phyloP scores from a whole-genome alignment of 164 flowering plant genomes.

The Echeveria elegans region DNA sequence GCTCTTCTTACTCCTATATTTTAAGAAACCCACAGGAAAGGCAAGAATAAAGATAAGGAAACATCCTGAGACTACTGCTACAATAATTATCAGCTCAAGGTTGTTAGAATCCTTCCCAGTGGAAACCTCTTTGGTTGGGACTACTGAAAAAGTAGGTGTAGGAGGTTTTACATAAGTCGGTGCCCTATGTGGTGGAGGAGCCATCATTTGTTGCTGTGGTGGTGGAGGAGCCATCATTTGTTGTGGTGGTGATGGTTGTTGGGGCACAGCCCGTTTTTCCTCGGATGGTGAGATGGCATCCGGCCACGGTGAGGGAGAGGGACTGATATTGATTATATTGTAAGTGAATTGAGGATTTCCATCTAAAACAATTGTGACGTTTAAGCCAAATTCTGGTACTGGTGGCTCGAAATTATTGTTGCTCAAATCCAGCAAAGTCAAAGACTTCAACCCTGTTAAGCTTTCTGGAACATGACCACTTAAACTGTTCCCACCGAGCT shows the following conservation, averaged over 20 bases:
- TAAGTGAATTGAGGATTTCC: not conserved
- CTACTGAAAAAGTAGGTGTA: not conserved
- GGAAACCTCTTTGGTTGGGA: not conserved
- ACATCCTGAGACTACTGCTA: not conserved
- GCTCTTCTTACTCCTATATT: not conserved
- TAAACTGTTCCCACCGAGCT: not conserved
- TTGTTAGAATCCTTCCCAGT: not conserved
- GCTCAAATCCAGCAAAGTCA: not conserved
- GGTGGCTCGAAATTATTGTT: not conserved
- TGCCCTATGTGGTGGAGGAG: too few species aligned
- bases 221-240: not conserved
- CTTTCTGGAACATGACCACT: not conserved
- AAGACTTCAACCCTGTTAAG: not conserved
- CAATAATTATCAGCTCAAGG: not conserved
- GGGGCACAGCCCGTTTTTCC: not conserved
- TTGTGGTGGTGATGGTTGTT: not conserved
- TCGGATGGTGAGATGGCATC: not conserved
- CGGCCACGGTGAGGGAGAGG: not conserved
- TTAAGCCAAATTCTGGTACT: not conserved
- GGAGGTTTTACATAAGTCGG: not conserved
- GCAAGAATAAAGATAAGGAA: not conserved
- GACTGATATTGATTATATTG: not conserved
- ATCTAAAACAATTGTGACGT: not conserved
- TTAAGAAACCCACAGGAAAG: not conserved
- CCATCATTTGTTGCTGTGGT: too few species aligned